Evolutionary conservation across 2,329 filamentous ascomycete species (phyloP).

Genomic region (Aureobasidium sp.): DNA sequence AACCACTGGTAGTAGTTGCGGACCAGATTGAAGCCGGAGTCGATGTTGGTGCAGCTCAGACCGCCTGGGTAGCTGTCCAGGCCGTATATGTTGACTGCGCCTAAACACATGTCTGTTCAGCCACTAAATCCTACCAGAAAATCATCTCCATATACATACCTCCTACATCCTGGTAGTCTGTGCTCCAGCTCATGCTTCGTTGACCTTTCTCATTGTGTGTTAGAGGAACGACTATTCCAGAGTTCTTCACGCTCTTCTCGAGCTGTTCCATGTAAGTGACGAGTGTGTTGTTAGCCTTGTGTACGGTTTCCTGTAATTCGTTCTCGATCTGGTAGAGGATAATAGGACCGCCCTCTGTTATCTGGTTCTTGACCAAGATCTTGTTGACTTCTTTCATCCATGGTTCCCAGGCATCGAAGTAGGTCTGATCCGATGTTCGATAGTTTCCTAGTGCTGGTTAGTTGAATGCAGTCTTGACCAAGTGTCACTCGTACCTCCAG

Average conservation of each 20-base stretch:
- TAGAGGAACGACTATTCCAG: conserved; percentile 53
- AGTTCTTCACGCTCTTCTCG: conserved; percentile 46
- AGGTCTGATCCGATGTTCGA: conserved; percentile 43
- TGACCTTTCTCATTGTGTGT: conserved; percentile 56
- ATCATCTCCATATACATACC: conserved; percentile 32
- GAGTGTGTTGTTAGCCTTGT: conserved; percentile 40
- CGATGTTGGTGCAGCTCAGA: conserved; percentile 56
- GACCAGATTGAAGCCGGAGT: conserved; percentile 45
- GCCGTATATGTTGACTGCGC: conserved; percentile 40
- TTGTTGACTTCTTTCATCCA: conserved; percentile 42
- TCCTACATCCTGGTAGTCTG: conserved; percentile 50
- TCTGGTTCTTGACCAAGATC: conserved; percentile 46
- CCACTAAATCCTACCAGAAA: not conserved
- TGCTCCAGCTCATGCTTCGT: conserved; percentile 52
- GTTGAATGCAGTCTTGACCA: not conserved
- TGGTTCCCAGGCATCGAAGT: conserved; percentile 46
- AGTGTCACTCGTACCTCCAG: conserved; percentile 36
- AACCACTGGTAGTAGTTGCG: conserved; percentile 43
- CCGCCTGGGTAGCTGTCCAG: conserved; percentile 49
- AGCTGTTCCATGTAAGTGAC: conserved; percentile 51
- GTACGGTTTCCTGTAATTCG: conserved; percentile 35
- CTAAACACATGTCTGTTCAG: not conserved
- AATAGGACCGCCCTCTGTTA: conserved; percentile 51
- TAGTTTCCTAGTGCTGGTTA: conserved; percentile 24
- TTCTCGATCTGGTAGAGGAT: conserved; percentile 55